These are phyloP conservation scores for Schoenoplectus triqueter DNA, from an alignment of 202 grass and related monocot genomes.

Conservation along the genomic window DNA sequence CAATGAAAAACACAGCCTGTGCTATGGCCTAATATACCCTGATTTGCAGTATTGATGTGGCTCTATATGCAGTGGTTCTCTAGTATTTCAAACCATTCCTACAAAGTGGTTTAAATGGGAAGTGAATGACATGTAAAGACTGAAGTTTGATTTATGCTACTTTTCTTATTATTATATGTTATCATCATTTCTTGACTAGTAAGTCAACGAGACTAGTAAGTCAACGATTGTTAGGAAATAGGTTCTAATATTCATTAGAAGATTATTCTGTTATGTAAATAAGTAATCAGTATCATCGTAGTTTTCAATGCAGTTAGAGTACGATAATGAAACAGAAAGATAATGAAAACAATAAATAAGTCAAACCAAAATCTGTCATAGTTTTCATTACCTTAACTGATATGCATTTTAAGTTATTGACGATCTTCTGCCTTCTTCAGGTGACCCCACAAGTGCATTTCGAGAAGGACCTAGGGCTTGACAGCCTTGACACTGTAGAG, in stretches of 20 bases:
- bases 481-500: constrained; percentile 96
- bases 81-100: neutral
- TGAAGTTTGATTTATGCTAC: constrained; percentile 8
- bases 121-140: neutral
- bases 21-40: neutral
- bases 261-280: neutral
- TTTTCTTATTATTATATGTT: neutral
- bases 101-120: neutral
- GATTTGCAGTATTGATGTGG: neutral
- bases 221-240: neutral
- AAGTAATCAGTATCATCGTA: neutral
- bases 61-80: neutral
- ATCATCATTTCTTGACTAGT: neutral
- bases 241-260: neutral
- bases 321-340: neutral
- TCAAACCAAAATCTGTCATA: neutral
- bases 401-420: neutral
- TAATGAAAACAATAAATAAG: neutral
- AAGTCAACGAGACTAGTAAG: neutral
- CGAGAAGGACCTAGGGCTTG: constrained; percentile 88
- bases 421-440: constrained; percentile 43
- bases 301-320: neutral
- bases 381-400: neutral
- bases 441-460: constrained; percentile 83
- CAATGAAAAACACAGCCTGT: neutral